Base-by-base conservation (phyloP, 2,329 filamentous ascomycete genomes). In the Aspergillus phoenicis region DNA sequence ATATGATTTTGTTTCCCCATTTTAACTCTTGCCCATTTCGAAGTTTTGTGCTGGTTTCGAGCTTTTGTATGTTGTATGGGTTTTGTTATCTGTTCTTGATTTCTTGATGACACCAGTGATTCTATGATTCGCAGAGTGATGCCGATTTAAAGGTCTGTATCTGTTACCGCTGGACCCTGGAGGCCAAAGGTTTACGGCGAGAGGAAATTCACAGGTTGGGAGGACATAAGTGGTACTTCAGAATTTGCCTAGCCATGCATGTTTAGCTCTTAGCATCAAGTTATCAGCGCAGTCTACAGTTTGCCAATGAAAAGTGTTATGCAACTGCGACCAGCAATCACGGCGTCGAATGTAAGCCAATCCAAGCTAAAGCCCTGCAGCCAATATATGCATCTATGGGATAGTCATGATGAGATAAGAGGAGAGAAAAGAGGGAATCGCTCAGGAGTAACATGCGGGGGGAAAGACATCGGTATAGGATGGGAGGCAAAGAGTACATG, bases 181-280 rank as follows among this genome's bases (percentile, higher is more conserved):
- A 43, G 55, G 33, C 33, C 26, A 30, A 41, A 47, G 22, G 36
- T 53, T 38, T 49, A 48, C 41, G 48, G 43, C 26, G 52, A 56
- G n/a, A 45, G n/a, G 24, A n/a, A 45, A 45, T 39, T 54, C 7
- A 30, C 48, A 58, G 43, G 49, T 41, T 47, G 51, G 51, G 33
- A 43, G 57, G 49, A 38, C 53, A 58, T 57, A 58, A 26, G 24
- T 64, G 55, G 57, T 57, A 60, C 62, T 62, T 64, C 56, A 64
- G 62, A 69, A 72, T 73, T 53, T 71, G 65, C 65, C 66, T 70
- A 64, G 58, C 28, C 51, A 57, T 64, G 64, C 59, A 68, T 71
- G 61, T 64, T 62, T 56, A 49, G 48, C 66, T 64, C 66, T 17
- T 38, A 20, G 38, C 53, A 33, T 6, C 38, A 56, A 33, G 43